phyloP scores from a whole-genome alignment of 2,329 filamentous ascomycete species.

The Calcarisporium arbuscula region DNA sequence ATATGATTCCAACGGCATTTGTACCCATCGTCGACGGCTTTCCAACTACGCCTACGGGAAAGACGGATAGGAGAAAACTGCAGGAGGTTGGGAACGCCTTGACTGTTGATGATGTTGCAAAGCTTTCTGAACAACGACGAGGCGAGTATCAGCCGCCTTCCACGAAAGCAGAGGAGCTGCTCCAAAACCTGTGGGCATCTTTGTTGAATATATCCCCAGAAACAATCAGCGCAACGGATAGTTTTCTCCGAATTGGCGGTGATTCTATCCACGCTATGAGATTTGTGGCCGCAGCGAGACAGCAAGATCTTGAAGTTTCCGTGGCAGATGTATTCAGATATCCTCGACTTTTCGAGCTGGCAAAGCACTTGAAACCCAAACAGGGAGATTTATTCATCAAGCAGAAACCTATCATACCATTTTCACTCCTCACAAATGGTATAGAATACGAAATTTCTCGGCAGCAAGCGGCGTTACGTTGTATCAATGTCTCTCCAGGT shows the following conservation, averaged over 20 bases:
- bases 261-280: slow-evolving; percentile 28
- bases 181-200: slow-evolving; percentile 11
- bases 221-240: slow-evolving; percentile 12
- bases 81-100: slow-evolving; percentile 1
- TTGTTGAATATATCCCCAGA: slow-evolving; percentile 5
- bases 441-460: background rate
- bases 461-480: no score
- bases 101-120: slow-evolving; percentile 5
- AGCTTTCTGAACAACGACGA: no score
- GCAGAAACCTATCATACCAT: no score
- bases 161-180: slow-evolving; percentile 8
- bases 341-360: slow-evolving; percentile 1
- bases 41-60: background rate
- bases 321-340: slow-evolving; percentile 3
- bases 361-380: background rate
- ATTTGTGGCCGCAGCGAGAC: background rate
- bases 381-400: no score
- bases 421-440: background rate
- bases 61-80: background rate
- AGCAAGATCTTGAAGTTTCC: background rate
- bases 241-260: slow-evolving; percentile 15
- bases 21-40: background rate
- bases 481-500: no score
- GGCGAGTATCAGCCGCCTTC: no score
- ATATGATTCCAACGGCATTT: slow-evolving; percentile 6